Evolutionary conservation across 1,139 yeast species (phyloP).

Genomic region (Protomyces inundatus): DNA sequence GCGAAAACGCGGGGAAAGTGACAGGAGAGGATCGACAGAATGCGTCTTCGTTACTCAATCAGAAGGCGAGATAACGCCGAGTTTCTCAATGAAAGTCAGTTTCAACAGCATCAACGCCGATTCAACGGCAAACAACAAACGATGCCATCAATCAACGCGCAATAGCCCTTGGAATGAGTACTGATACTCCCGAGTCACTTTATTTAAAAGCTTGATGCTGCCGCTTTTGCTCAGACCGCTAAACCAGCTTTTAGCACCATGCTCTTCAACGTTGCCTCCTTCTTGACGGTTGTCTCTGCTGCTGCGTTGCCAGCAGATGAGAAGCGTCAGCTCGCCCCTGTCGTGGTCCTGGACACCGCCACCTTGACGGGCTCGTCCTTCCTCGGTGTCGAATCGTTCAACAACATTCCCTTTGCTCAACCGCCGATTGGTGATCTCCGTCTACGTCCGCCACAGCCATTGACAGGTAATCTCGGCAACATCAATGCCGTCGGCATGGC

Average conservation of each 20-base stretch:
- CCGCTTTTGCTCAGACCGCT: too few species aligned
- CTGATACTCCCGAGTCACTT: too few species aligned
- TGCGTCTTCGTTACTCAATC: too few species aligned
- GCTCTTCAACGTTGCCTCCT: not conserved
- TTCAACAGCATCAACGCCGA: too few species aligned
- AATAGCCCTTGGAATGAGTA: too few species aligned
- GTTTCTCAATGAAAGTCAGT: too few species aligned
- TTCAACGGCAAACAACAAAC: too few species aligned
- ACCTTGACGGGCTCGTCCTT: not conserved
- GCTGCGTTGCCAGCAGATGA: not conserved
- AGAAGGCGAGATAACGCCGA: too few species aligned
- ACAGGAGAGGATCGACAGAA: too few species aligned
- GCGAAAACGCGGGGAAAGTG: too few species aligned
- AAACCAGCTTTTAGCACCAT: not conserved
- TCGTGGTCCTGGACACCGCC: not conserved
- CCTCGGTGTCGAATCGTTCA: not conserved
- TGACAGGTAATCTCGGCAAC: conserved; percentile 22
- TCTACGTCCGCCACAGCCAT: not conserved
- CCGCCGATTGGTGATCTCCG: conserved; percentile 24
- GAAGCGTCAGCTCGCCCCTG: not conserved
- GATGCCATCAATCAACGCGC: too few species aligned
- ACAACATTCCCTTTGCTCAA: conserved; percentile 22
- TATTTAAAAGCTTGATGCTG: too few species aligned
- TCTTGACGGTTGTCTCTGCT: not conserved
- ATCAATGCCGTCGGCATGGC: conserved; percentile 5